These are phyloP conservation scores for Diaporthe sp. DNA, from an alignment of 2,329 filamentous ascomycete species.

Conservation along the genomic window DNA sequence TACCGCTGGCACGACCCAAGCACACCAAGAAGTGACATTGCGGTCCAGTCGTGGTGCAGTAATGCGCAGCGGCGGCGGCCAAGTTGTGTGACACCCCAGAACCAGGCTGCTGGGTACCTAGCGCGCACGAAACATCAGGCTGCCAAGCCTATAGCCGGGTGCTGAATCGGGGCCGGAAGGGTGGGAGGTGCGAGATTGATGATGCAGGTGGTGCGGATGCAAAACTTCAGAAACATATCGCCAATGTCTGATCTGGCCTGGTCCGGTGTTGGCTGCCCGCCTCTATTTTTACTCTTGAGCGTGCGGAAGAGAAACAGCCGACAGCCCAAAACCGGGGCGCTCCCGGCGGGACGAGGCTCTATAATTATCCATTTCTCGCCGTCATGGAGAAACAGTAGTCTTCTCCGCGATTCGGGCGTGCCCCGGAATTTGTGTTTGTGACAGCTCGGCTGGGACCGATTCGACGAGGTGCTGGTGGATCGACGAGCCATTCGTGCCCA, in stretches of 20 bases:
- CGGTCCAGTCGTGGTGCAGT: neutral
- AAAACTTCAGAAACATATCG: conserved; percentile 9
- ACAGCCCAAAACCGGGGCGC: conserved; percentile 17
- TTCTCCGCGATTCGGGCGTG: conserved; percentile 12
- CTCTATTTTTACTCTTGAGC: conserved; percentile 17
- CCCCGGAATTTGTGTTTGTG: conserved; percentile 10
- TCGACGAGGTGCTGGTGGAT: conserved; percentile 4
- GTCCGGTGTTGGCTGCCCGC: conserved; percentile 6
- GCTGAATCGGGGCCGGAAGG: neutral
- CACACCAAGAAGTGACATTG: neutral
- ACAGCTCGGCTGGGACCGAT: conserved; percentile 29
- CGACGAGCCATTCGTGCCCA: neutral
- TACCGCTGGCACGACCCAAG: conserved; percentile 20
- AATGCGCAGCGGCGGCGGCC: neutral
- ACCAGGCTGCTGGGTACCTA: conserved; percentile 31
- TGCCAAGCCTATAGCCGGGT: conserved; percentile 18
- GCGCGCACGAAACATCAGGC: conserved; percentile 26
- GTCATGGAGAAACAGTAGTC: conserved; percentile 9
- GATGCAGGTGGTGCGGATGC: conserved; percentile 24
- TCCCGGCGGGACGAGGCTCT: conserved; percentile 10
- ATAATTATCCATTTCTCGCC: conserved; percentile 8
- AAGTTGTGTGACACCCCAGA: conserved; percentile 18
- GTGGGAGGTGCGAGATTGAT: conserved; percentile 4
- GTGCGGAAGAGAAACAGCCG: conserved; percentile 12
- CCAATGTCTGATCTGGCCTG: conserved; percentile 15